These are phyloP conservation scores for Hypoxylon perforatum DNA, from an alignment of 495 filamentous ascomycete species.

Conservation along the genomic window DNA sequence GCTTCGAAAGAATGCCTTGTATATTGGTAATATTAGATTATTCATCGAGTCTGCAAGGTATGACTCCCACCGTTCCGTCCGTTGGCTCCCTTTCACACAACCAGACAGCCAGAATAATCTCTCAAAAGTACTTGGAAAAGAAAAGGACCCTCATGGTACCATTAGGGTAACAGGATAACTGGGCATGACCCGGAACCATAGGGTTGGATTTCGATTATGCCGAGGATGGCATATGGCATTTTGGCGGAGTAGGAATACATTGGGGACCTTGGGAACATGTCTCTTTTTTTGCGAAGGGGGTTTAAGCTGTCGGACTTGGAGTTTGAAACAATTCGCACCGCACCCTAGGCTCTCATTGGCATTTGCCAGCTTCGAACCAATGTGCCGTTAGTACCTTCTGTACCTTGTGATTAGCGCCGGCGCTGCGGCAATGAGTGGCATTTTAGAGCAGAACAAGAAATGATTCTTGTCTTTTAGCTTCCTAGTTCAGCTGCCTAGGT, in stretches of 20 bases:
- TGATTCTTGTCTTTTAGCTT: neutral
- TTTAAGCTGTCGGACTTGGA: no score
- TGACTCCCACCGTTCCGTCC: conserved; percentile 4
- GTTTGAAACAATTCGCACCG: no score
- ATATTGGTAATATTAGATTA: neutral
- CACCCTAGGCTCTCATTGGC: no score
- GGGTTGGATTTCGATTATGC: no score
- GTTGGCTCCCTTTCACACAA: conserved; percentile 11
- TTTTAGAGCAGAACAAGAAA: neutral
- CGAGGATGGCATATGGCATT: no score
- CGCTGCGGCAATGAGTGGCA: no score
- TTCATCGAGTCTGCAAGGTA: conserved; percentile 5
- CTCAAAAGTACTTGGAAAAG: neutral
- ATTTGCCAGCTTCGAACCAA: no score
- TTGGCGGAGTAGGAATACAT: no score
- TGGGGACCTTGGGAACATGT: no score
- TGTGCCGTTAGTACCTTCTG: no score
- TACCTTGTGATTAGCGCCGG: no score
- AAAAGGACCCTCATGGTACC: neutral
- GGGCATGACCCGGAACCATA: neutral
- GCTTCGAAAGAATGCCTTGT: neutral
- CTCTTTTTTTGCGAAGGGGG: no score
- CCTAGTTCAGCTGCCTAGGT: neutral
- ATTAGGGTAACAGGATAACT: neutral
- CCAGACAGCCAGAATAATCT: neutral